Conservation (phyloP, 2,329 filamentous ascomycete genomes). For the Plenodomus tracheiphilus region DNA sequence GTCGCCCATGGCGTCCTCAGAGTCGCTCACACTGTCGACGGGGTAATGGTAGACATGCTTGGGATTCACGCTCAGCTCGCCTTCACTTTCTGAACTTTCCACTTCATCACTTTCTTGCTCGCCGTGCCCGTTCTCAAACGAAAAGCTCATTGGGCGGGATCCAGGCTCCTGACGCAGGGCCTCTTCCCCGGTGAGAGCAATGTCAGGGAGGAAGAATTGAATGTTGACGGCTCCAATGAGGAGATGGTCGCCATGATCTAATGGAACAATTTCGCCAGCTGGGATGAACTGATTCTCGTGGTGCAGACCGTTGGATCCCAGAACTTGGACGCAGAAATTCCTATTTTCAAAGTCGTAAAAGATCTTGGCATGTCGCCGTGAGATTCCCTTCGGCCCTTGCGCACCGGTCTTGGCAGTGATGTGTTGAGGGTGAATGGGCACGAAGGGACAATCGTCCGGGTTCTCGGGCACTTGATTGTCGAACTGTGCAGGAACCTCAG, state of each 20-base stretch:
- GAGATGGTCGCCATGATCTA: constrained; percentile 68
- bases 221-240: constrained; percentile 74
- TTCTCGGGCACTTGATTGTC: constrained; percentile 61
- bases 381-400: constrained; percentile 72
- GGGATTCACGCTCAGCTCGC: constrained; percentile 38
- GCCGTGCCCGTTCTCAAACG: constrained; percentile 67
- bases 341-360: constrained; percentile 66
- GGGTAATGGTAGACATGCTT: constrained; percentile 38
- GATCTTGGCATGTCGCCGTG: constrained; percentile 73
- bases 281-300: constrained; percentile 31
- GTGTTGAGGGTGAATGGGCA: constrained; percentile 70
- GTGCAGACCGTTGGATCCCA: constrained; percentile 68
- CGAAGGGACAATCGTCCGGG: constrained; percentile 64
- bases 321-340: constrained; percentile 67
- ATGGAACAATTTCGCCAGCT: constrained; percentile 39
- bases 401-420: constrained; percentile 48
- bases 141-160: constrained; percentile 69
- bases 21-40: constrained; percentile 28
- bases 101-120: constrained; percentile 56
- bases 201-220: constrained; percentile 66
- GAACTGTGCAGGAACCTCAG: constrained; percentile 53
- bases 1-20: constrained; percentile 31
- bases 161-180: constrained; percentile 55
- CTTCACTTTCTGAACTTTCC: constrained; percentile 37
- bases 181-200: constrained; percentile 53